These are phyloP conservation scores for Mycena epipterygia DNA, from an alignment of 768 basidiomycete genomes.

Conservation along the genomic window DNA sequence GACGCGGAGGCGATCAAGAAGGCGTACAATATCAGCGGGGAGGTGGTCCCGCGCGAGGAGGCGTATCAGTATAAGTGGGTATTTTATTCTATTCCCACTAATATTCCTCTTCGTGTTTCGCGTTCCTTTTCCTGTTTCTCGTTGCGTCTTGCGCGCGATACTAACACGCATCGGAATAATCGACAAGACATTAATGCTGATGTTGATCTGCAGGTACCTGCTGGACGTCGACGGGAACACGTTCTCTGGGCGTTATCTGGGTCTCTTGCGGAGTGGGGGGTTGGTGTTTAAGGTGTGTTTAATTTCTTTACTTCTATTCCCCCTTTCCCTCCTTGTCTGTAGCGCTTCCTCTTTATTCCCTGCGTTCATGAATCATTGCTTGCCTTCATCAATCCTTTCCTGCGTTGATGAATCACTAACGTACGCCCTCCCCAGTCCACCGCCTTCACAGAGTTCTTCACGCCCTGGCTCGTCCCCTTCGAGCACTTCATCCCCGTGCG, in stretches of 20 bases:
- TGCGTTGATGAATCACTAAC: neutral
- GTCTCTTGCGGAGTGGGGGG: conserved; percentile 31
- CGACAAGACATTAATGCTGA: neutral
- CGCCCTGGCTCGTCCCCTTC: conserved; percentile 29
- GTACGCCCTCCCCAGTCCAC: conserved; percentile 7
- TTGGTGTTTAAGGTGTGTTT: conserved; percentile 38
- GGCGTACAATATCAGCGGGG: conserved; percentile 26
- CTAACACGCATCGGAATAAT: too few species aligned
- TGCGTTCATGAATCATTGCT: neutral
- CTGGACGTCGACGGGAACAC: conserved; percentile 37
- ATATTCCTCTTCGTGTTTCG: neutral
- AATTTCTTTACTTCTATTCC: too few species aligned
- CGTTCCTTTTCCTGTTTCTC: neutral
- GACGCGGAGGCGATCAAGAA: conserved; percentile 19
- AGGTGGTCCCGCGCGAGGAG: conserved; percentile 28
- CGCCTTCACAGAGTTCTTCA: conserved; percentile 29
- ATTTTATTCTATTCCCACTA: neutral
- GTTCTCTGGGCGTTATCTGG: conserved; percentile 36
- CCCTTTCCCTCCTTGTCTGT: neutral
- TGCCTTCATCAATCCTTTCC: neutral
- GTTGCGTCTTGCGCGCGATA: too few species aligned
- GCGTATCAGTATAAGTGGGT: conserved; percentile 32
- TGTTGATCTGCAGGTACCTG: conserved; percentile 8
- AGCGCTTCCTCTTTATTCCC: neutral
- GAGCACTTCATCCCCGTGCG: conserved; percentile 32